phyloP scores from a whole-genome alignment of 108 stramenopile species.

The Fistulifera pelliculosa region DNA sequence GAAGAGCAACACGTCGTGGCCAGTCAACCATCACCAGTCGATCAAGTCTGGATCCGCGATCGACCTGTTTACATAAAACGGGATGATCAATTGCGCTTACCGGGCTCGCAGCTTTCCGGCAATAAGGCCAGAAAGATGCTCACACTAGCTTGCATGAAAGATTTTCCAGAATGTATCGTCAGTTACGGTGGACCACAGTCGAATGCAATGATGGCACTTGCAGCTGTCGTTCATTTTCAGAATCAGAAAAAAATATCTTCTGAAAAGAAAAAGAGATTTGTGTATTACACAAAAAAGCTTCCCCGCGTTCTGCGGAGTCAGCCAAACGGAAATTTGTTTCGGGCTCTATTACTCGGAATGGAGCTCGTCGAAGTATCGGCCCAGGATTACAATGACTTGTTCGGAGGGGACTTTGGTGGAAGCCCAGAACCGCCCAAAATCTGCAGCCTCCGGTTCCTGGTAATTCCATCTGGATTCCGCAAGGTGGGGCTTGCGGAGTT shows the following conservation, averaged over 20 bases:
- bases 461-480: conserved; percentile 66
- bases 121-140: conserved; percentile 83
- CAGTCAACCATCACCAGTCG: conserved; percentile 42
- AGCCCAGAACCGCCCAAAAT: conserved; percentile 35
- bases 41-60: conserved; percentile 41
- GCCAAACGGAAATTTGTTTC: conserved; percentile 80
- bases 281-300: conserved; percentile 86
- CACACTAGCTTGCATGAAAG: conserved; percentile 43
- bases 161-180: conserved; percentile 69
- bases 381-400: conserved; percentile 47
- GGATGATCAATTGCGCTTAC: conserved; percentile 60
- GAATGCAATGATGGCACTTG: conserved; percentile 90
- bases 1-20: not conserved
- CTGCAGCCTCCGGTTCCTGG: conserved; percentile 52
- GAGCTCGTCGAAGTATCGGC: conserved; percentile 65
- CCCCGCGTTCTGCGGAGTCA: conserved; percentile 72
- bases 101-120: conserved; percentile 56
- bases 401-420: conserved; percentile 62
- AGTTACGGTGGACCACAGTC: conserved; percentile 89
- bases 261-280: conserved; percentile 36
- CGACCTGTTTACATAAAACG: conserved; percentile 61
- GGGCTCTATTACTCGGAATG: conserved; percentile 72
- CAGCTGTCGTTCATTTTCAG: conserved; percentile 70
- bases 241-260: conserved; percentile 24
- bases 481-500: conserved; percentile 55